phyloP scores from a whole-genome alignment of 177 flowering plant genomes.

The Vitis hybrid region DNA sequence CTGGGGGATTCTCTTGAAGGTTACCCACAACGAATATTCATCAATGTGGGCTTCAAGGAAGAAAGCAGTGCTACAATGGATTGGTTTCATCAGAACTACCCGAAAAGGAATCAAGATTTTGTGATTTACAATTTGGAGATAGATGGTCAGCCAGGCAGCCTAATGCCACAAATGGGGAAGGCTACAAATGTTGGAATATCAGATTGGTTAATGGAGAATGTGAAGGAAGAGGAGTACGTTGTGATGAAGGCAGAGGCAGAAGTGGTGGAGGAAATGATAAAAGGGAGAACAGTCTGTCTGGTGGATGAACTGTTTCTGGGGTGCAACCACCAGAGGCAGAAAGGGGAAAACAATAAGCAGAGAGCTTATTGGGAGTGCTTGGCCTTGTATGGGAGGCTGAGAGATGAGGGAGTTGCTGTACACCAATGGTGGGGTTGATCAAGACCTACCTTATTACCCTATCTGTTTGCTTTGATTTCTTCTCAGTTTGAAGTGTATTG shows the following conservation, averaged over 20 bases:
- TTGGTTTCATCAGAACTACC: slow-evolving; percentile 70
- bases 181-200: slow-evolving; percentile 33
- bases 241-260: slow-evolving; percentile 86
- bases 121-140: slow-evolving; percentile 55
- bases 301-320: slow-evolving; percentile 83
- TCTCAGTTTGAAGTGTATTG: too few relatives aligned
- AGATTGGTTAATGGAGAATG: slow-evolving; percentile 65
- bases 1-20: slow-evolving; percentile 52
- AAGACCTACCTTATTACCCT: too few relatives aligned
- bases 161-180: not conserved
- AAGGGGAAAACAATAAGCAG: slow-evolving; percentile 20
- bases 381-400: slow-evolving; percentile 67
- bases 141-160: slow-evolving; percentile 21
- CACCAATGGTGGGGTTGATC: slow-evolving; percentile 86
- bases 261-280: slow-evolving; percentile 74
- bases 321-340: slow-evolving; percentile 51
- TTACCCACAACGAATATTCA: slow-evolving; percentile 64
- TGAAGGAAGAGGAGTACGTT: slow-evolving; percentile 68
- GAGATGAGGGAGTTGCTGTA: slow-evolving; percentile 79
- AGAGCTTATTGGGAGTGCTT: slow-evolving; percentile 93
- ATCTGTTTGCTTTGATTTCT: too few relatives aligned
- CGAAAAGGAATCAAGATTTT: slow-evolving; percentile 49
- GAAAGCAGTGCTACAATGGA: slow-evolving; percentile 18
- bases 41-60: slow-evolving; percentile 40
- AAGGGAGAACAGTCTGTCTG: slow-evolving; percentile 44